phyloP scores from a whole-genome alignment of 192 early-diverging fungal species.

The Pecoramyces ruminantium region DNA sequence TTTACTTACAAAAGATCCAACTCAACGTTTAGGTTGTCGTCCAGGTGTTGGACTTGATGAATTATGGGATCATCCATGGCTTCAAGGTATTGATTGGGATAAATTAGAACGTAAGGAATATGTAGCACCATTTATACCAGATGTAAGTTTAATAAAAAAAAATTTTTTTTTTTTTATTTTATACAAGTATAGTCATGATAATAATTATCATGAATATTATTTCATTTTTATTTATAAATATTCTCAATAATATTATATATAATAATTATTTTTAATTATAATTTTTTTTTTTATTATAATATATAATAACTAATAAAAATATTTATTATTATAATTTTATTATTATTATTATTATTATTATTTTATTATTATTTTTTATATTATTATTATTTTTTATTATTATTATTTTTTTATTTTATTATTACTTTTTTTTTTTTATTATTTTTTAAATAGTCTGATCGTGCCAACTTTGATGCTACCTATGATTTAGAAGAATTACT shows the following conservation, averaged over 20 bases:
- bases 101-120: slow-evolving; percentile 48
- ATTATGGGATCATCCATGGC: slow-evolving; percentile 63
- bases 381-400: background rate
- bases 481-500: slow-evolving; percentile 91
- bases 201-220: no score
- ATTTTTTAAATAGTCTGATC: slow-evolving; percentile 33
- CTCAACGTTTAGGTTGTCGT: slow-evolving; percentile 54
- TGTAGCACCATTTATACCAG: slow-evolving; percentile 65
- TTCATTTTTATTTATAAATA: no score
- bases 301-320: no score
- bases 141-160: slow-evolving; percentile 26
- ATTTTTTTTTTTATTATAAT: no score
- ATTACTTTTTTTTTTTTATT: slow-evolving; percentile 4
- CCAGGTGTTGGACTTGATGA: slow-evolving; percentile 47
- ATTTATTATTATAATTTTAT: no score
- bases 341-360: no score
- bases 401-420: background rate
- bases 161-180: no score
- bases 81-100: slow-evolving; percentile 61
- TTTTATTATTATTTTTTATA: no score
- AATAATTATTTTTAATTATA: no score
- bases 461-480: slow-evolving; percentile 88
- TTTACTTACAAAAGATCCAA: slow-evolving; percentile 56
- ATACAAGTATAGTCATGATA: no score
- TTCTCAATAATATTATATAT: no score